These are phyloP conservation scores for Entomortierella beljakovae DNA, from an alignment of 192 early-diverging fungal species.

Conservation along the genomic window DNA sequence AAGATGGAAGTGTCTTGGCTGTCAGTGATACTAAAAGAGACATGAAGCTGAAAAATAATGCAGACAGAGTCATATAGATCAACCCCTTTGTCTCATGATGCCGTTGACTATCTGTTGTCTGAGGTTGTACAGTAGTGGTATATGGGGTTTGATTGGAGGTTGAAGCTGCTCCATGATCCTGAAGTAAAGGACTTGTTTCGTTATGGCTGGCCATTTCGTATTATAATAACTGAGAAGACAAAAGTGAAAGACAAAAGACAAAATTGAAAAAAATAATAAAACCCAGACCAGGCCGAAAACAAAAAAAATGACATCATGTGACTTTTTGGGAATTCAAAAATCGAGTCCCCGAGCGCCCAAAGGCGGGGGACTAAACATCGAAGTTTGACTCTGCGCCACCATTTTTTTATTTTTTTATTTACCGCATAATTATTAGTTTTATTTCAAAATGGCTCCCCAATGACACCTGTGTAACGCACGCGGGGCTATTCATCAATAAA, in stretches of 20 bases:
- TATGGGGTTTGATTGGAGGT: neutral
- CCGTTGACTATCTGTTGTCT: constrained; percentile 11
- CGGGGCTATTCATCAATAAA: too few species aligned
- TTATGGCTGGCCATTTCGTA: constrained; percentile 2
- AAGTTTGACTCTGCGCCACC: constrained; percentile 1
- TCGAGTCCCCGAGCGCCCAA: too few species aligned
- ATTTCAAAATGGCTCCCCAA: too few species aligned
- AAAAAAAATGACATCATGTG: neutral
- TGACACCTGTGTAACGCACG: too few species aligned
- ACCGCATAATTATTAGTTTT: neutral
- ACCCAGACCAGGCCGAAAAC: neutral
- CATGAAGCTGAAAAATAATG: constrained; percentile 78
- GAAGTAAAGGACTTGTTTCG: constrained; percentile 31
- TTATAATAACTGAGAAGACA: neutral
- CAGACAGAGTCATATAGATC: constrained; percentile 74
- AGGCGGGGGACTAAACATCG: too few species aligned
- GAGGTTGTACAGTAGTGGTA: neutral
- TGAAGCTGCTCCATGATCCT: neutral
- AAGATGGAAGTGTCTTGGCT: constrained; percentile 66
- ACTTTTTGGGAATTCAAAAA: too few species aligned
- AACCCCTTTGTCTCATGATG: constrained; percentile 59
- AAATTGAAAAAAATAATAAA: neutral
- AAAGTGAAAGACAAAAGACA: neutral
- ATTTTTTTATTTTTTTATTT: neutral
- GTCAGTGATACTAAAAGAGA: constrained; percentile 78